Base-by-base conservation (phyloP, 1,139 yeast species). In the Magnusiomyces clavatus region DNA sequence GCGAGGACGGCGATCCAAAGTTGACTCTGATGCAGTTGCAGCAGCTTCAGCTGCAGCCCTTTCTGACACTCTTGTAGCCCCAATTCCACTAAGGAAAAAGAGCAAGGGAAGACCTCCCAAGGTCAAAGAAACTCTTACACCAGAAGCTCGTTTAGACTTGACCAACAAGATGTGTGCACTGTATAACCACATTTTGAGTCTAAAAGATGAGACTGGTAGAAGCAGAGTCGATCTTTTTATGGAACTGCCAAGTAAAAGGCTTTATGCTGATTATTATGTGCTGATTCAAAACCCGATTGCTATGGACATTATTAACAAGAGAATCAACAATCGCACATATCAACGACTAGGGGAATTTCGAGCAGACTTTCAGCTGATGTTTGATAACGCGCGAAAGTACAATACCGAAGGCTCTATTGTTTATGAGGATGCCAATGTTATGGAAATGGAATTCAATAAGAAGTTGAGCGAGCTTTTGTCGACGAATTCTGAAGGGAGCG, bases 381-480 rank as follows among this genome's bases (percentile, higher is more conserved):
- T 86, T 67, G 75, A 78, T 54, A 90, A 90, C 68, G 97, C 97
- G 1, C 76, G 83, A 57, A 78, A 80, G n/a, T 90, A 88, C 66
- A 90, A 90, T 62, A 94, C 88, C 62, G 96, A 86, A 65, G 96
- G 95, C 0, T 86, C 96, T 1, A 67, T 83, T 55, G 88, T 90
- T 16, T 86, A 82, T 61, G 77, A 80, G 54, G 96, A 89, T 69
- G 95, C 97, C 0, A 69, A 76, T 41, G 74, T 71, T 20, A 70
- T 90, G 59, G 92, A 87, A 64, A 68, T 71, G 12, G 65, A 52
- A 13, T 50, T 63, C 48, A 52, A 52, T 16, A 58, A 54, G 2
- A 58, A 55, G 49, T 43, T 46, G 19, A 48, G 46, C 6, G 56
- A 54, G 31, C 48, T 54, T n/a, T 51, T 51, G n/a, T 54, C 56